phyloP scores from a whole-genome alignment of 2,329 filamentous ascomycete species.

The Botryotinia narcissicola region DNA sequence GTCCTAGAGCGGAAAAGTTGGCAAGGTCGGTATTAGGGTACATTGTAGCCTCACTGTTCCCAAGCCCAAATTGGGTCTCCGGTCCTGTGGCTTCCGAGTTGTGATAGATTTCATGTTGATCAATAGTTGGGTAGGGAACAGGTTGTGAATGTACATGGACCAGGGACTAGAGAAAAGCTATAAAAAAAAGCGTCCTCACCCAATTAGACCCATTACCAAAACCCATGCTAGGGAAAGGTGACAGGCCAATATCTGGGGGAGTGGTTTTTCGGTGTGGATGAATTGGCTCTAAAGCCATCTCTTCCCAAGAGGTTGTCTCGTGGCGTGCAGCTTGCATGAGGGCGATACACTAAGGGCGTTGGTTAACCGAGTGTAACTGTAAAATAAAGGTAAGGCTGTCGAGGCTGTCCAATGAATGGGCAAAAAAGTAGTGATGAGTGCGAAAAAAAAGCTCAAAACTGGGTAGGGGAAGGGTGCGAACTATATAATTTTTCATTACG shows the following conservation, averaged over 20 bases:
- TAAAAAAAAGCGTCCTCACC: background rate
- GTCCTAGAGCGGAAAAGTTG: too few species aligned
- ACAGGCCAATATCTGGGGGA: background rate
- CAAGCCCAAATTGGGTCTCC: background rate
- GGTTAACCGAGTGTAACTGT: background rate
- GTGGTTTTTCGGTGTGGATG: accelerated
- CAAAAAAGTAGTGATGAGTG: background rate
- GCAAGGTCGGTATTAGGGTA: too few species aligned
- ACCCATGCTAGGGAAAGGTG: background rate
- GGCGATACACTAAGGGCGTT: background rate
- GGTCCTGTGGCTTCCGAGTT: too few species aligned
- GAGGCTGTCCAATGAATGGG: background rate
- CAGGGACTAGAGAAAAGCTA: too few species aligned
- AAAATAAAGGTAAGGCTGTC: background rate
- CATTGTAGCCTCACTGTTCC: too few species aligned
- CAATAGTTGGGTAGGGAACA: too few species aligned
- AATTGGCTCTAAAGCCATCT: background rate
- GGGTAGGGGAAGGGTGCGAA: background rate
- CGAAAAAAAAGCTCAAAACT: background rate
- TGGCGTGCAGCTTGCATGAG: background rate
- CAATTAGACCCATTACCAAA: background rate
- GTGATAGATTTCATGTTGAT: too few species aligned
- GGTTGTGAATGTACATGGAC: too few species aligned
- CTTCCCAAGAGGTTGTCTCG: background rate
- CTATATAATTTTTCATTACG: background rate